phyloP scores from a whole-genome alignment of 2,329 filamentous ascomycete genomes.

The Aotearoamyces nothofagi region DNA sequence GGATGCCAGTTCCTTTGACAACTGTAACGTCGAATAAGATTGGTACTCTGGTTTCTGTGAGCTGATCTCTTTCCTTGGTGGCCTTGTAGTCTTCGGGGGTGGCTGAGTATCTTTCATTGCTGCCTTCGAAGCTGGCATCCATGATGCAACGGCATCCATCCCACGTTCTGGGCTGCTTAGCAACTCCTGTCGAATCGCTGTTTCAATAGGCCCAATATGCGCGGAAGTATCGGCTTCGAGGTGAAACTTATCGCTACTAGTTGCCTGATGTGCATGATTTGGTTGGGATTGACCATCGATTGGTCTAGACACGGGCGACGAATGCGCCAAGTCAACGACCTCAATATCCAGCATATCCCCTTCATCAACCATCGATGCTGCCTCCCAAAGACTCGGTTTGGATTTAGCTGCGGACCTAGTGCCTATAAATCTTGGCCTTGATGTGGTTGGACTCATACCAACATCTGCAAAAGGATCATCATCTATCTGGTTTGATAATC shows the following conservation, averaged over 20 bases:
- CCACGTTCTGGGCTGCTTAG: constrained; percentile 2
- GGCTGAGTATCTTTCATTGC: neutral
- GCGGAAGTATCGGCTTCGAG: constrained; percentile 1
- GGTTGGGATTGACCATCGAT: neutral
- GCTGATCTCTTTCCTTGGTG: neutral
- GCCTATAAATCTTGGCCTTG: constrained; percentile 2
- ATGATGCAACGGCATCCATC: constrained; percentile 8
- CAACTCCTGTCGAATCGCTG: constrained; percentile 6
- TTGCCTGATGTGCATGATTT: neutral
- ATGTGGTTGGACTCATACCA: constrained; percentile 9
- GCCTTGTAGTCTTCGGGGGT: no score
- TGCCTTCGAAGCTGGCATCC: neutral
- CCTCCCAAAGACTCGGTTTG: constrained; percentile 47
- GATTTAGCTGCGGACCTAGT: constrained; percentile 1
- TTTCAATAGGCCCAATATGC: constrained; percentile 5
- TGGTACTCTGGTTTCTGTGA: constrained; percentile 40
- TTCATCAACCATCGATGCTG: constrained; percentile 48
- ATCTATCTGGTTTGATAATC: constrained; percentile 34
- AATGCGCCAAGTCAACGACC: constrained; percentile 36
- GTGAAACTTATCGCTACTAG: neutral
- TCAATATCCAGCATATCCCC: constrained; percentile 43
- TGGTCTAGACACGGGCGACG: neutral
- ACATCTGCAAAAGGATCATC: constrained; percentile 13
- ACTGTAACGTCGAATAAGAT: constrained; percentile 43
- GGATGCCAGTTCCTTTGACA: constrained; percentile 43